A percentile compares a stretch with the other conserved stretches of the same genome.
phyloP scores from a whole-genome alignment of 2,329 filamentous ascomycete genomes.

The Cryphonectria japonica region DNA sequence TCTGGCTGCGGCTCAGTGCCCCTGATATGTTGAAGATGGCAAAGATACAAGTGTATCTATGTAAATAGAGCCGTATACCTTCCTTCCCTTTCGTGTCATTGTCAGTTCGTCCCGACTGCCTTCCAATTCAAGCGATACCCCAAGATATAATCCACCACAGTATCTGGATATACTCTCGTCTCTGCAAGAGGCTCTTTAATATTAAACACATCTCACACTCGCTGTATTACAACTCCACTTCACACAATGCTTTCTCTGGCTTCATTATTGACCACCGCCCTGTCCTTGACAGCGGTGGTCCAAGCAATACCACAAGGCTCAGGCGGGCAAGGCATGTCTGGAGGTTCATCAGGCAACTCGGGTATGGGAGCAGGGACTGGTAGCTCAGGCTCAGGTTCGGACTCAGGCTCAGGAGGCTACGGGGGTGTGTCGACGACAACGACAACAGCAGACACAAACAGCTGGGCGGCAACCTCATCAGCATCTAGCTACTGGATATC shows the following conservation, averaged over 20 bases:
- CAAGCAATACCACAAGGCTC: constrained; percentile 22
- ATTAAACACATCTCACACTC: background rate
- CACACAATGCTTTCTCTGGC: constrained; percentile 22
- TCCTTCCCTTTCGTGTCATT: constrained; percentile 2
- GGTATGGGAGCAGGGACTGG: constrained; percentile 4
- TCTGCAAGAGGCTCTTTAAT: constrained; percentile 1
- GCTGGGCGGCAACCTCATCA: background rate
- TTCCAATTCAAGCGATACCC: background rate
- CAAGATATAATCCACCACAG: background rate
- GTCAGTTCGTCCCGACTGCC: constrained; percentile 1
- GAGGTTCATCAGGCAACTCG: constrained; percentile 10
- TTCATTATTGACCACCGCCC: constrained; percentile 16
- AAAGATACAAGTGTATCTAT: constrained; percentile 24
- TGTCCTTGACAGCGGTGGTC: constrained; percentile 26
- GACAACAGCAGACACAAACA: constrained; percentile 3
- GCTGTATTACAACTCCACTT: background rate
- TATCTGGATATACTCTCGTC: constrained; percentile 4
- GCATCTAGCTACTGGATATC: constrained; percentile 8
- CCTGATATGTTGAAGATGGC: constrained; percentile 1
- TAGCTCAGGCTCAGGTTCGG: background rate
- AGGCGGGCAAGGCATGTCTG: constrained; percentile 14
- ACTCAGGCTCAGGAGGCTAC: constrained; percentile 8
- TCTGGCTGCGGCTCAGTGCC: constrained; percentile 10
- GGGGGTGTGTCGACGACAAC: constrained; percentile 15
- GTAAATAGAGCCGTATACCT: constrained; percentile 7